These are phyloP conservation scores for Leccinum rimulosum DNA, from an alignment of 768 basidiomycete genomes.

Conservation along the genomic window DNA sequence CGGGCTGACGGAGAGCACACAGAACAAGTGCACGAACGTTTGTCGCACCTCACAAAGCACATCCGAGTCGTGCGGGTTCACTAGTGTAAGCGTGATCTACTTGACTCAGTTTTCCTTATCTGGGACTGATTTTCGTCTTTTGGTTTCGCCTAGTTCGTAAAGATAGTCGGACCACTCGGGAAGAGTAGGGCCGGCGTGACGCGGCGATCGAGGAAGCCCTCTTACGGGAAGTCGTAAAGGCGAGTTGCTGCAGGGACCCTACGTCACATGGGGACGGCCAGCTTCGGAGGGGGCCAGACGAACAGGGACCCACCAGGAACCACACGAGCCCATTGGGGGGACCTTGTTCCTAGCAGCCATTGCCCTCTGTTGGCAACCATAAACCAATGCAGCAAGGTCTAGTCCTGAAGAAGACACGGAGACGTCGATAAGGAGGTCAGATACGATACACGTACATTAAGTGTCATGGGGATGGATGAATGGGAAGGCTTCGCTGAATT, in stretches of 20 bases:
- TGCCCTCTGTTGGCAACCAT: background rate
- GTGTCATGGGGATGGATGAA: conserved; percentile 1
- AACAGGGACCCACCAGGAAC: background rate
- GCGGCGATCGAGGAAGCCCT: background rate
- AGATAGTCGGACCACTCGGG: background rate
- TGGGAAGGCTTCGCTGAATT: background rate
- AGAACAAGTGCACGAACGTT: background rate
- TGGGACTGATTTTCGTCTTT: background rate
- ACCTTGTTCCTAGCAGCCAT: background rate
- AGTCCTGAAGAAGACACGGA: background rate
- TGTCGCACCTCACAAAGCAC: background rate
- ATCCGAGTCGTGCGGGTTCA: background rate
- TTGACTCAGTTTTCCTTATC: background rate
- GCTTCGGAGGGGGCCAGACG: background rate
- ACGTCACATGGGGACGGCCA: background rate
- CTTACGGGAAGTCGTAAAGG: background rate
- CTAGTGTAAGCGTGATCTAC: background rate
- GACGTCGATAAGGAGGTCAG: conserved; percentile 5
- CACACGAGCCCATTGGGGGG: background rate
- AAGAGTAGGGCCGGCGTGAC: background rate
- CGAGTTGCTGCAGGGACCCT: background rate
- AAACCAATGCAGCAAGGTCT: background rate
- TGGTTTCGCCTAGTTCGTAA: background rate
- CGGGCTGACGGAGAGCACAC: background rate
- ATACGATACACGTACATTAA: background rate